Percentiles rank a stretch among this genome's conserved stretches.
phyloP scores from a whole-genome alignment of 495 filamentous ascomycete species.

The Entonaema liquescens region DNA sequence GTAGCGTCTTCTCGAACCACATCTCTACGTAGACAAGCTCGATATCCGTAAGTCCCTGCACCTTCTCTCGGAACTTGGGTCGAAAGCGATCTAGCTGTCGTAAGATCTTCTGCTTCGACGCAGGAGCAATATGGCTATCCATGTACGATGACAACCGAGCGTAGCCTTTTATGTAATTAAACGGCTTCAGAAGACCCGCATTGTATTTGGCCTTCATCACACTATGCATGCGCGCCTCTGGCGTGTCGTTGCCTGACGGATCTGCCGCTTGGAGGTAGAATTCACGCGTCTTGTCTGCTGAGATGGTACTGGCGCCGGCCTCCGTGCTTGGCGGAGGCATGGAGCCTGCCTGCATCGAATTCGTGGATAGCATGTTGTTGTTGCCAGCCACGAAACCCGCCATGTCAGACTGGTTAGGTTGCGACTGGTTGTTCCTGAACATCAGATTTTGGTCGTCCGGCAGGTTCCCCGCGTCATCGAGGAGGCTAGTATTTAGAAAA shows the following conservation, averaged over 20 bases:
- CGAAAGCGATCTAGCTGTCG: slow-evolving; percentile 91
- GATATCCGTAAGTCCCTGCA: slow-evolving; percentile 88
- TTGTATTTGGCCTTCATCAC: slow-evolving; percentile 95
- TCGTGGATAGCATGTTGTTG: slow-evolving; percentile 53
- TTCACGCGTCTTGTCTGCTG: slow-evolving; percentile 84
- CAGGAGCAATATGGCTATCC: slow-evolving; percentile 80
- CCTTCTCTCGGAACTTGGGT: slow-evolving; percentile 94
- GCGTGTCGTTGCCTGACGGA: slow-evolving; percentile 87
- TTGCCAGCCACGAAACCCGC: slow-evolving; percentile 46
- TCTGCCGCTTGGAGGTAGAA: slow-evolving; percentile 98
- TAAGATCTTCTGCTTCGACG: slow-evolving; percentile 85
- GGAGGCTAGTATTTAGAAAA: slow-evolving; percentile 86
- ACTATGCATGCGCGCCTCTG: slow-evolving; percentile 94
- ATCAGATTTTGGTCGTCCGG: slow-evolving; percentile 63
- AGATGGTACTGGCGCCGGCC: slow-evolving; percentile 65
- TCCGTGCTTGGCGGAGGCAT: slow-evolving; percentile 59
- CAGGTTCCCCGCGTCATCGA: slow-evolving; percentile 78
- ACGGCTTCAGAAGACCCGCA: slow-evolving; percentile 91
- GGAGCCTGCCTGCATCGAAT: slow-evolving; percentile 48
- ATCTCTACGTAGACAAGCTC: slow-evolving; percentile 94
- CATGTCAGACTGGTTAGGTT: slow-evolving; percentile 46
- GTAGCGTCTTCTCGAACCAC: slow-evolving; percentile 95
- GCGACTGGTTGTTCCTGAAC: slow-evolving; percentile 47
- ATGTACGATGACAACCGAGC: slow-evolving; percentile 88
- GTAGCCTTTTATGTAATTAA: slow-evolving; percentile 98